A percentile compares a stretch with the other conserved stretches of the same genome.
These are phyloP conservation scores for Populus trichocarpa DNA, from an alignment of 441 rosid species.

Conservation along the genomic window DNA sequence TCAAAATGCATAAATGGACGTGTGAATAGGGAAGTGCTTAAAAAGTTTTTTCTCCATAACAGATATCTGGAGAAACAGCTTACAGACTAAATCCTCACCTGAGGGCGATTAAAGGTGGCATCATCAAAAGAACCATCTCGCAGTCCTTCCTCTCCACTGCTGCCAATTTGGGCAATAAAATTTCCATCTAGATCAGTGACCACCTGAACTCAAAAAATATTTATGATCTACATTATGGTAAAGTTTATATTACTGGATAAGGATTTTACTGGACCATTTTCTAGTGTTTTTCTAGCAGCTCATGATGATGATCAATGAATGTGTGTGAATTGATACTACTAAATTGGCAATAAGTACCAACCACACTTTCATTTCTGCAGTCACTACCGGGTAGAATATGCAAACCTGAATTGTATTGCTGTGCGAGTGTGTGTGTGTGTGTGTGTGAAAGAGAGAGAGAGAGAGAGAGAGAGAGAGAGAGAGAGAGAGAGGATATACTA, in stretches of 20 bases:
- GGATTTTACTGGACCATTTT: neutral
- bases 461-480: neutral
- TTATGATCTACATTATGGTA: neutral
- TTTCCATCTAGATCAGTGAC: constrained; percentile 90
- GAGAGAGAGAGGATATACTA: constrained; percentile 48
- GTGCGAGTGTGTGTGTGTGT: neutral
- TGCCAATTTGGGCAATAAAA: constrained; percentile 78
- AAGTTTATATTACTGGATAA: neutral
- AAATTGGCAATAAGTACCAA: neutral
- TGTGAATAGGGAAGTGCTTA: neutral
- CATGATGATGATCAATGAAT: neutral
- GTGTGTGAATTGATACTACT: neutral
- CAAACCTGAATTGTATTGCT: neutral
- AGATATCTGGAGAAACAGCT: neutral
- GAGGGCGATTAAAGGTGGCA: constrained; percentile 85
- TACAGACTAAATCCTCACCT: constrained; percentile 37
- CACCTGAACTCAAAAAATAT: constrained; percentile 45
- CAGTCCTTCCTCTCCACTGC: constrained; percentile 81
- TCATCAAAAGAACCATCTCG: constrained; percentile 84
- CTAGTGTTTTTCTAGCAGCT: neutral
- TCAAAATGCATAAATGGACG: neutral
- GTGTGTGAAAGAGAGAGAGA: constrained; percentile 1
- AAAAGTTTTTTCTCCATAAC: neutral
- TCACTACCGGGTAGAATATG: neutral
- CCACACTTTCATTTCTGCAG: neutral